A percentile compares a stretch with the other conserved stretches of the same genome.
Conservation (phyloP, 176 grass and related monocot species). For the Cocos nucifera region DNA sequence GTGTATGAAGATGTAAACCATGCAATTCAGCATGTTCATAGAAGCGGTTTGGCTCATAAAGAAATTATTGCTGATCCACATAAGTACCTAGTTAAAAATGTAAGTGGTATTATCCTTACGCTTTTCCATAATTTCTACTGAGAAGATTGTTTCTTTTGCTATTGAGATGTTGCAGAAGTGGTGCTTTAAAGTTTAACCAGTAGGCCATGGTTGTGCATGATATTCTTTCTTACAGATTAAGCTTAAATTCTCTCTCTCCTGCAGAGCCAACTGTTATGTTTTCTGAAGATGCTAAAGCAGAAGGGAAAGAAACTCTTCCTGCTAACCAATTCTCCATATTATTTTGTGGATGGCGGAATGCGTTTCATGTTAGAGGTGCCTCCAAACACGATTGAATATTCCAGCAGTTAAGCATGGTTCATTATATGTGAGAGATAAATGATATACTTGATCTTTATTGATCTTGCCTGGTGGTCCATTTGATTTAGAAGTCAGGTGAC, state of each 20-base stretch:
- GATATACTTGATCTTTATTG: too few species aligned
- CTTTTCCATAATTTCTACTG: too few species aligned
- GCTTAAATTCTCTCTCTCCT: constrained; percentile 17
- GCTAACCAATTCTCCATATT: constrained; percentile 95
- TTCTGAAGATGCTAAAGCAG: constrained; percentile 70
- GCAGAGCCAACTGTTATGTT: constrained; percentile 54
- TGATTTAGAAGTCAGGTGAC: too few species aligned
- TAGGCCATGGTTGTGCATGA: background rate
- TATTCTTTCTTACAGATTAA: too few species aligned
- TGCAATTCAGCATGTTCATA: constrained; percentile 94
- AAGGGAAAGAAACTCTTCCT: constrained; percentile 95
- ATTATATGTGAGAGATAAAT: too few species aligned
- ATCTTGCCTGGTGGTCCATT: too few species aligned
- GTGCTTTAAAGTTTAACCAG: background rate
- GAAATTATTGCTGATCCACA: constrained; percentile 82
- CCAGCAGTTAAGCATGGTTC: too few species aligned
- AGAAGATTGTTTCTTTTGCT: too few species aligned
- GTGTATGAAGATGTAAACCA: constrained; percentile 91
- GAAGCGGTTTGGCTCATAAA: constrained; percentile 72
- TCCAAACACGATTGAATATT: background rate
- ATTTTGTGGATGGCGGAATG: constrained; percentile 98
- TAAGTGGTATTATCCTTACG: constrained; percentile 18
- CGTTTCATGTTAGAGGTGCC: constrained; percentile 83
- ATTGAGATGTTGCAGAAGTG: background rate
- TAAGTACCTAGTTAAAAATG: constrained; percentile 90